phyloP scores from a whole-genome alignment of 2,329 filamentous ascomycete species.

The Penicillium sumatraense region DNA sequence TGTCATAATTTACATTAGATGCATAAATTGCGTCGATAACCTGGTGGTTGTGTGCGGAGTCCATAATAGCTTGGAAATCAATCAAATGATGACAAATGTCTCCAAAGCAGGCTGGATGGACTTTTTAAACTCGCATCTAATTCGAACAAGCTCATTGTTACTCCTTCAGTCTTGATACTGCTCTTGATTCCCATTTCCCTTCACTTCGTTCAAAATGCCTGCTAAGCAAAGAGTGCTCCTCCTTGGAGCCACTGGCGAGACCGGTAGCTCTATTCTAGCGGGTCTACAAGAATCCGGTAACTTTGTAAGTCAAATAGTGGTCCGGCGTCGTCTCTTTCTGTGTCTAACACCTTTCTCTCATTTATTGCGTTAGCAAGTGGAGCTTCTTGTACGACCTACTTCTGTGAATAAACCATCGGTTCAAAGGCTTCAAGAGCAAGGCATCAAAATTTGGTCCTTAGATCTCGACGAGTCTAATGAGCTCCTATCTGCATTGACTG shows the following conservation, averaged over 20 bases:
- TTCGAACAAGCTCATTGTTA: no score
- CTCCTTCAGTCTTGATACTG: no score
- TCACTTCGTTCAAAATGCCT: background rate
- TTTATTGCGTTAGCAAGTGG: conserved; percentile 43
- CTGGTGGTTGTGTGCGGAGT: no score
- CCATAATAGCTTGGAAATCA: background rate
- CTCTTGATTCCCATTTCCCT: no score
- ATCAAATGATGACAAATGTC: background rate
- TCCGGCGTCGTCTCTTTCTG: background rate
- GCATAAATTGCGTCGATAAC: no score
- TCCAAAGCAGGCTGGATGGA: no score
- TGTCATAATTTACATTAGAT: background rate
- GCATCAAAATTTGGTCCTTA: background rate
- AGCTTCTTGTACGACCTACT: conserved; percentile 45
- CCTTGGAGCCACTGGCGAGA: conserved; percentile 35
- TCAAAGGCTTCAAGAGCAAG: background rate
- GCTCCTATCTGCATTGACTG: conserved; percentile 18
- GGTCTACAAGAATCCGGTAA: conserved; percentile 25
- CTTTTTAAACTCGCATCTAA: no score
- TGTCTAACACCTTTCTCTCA: background rate
- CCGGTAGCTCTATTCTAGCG: conserved; percentile 31
- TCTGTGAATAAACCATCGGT: conserved; percentile 46
- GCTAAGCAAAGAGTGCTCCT: conserved; percentile 23
- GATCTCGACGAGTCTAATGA: conserved; percentile 15
- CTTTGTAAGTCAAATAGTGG: conserved; percentile 19